These are phyloP conservation scores for Nasturtium officinale DNA, from an alignment of 345 rosid genomes.

Conservation along the genomic window DNA sequence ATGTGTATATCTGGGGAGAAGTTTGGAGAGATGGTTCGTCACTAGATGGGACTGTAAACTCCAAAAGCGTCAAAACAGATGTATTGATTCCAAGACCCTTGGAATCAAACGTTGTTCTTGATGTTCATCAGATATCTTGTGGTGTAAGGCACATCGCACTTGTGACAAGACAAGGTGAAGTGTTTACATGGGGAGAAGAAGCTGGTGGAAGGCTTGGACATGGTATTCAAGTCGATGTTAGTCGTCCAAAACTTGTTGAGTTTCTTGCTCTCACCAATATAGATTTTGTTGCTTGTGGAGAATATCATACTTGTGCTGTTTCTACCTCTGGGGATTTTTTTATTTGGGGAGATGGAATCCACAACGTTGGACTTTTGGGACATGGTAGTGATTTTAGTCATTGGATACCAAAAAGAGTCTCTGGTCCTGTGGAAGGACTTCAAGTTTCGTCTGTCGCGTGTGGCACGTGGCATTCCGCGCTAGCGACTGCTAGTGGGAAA, in stretches of 20 bases:
- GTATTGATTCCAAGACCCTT: conserved; percentile 76
- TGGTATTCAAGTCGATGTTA: conserved; percentile 66
- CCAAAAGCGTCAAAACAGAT: conserved; percentile 52
- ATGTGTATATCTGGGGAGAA: conserved; percentile 95
- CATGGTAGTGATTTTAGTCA: conserved; percentile 86
- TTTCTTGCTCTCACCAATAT: conserved; percentile 71
- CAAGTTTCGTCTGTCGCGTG: conserved; percentile 86
- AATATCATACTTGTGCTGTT: conserved; percentile 84
- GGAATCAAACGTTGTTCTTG: conserved; percentile 91
- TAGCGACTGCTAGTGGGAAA: conserved; percentile 84
- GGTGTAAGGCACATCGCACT: conserved; percentile 83
- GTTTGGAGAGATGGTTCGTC: conserved; percentile 74
- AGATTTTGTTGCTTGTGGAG: conserved; percentile 86
- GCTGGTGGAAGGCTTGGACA: conserved; percentile 97
- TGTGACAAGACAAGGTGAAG: conserved; percentile 95
- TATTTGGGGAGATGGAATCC: conserved; percentile 92
- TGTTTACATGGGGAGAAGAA: conserved; percentile 98
- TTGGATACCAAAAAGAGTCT: conserved; percentile 91
- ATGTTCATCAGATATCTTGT: conserved; percentile 93
- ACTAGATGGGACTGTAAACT: conserved; percentile 52
- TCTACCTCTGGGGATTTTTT: conserved; percentile 78
- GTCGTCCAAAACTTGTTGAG: conserved; percentile 83
- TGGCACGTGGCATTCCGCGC: conserved; percentile 95
- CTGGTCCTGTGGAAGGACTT: conserved; percentile 83
- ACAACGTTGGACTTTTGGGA: conserved; percentile 82